Evolutionary conservation across 176 grass and related monocot genomes (phyloP).

Genomic region (Cenchrus purpureus): DNA sequence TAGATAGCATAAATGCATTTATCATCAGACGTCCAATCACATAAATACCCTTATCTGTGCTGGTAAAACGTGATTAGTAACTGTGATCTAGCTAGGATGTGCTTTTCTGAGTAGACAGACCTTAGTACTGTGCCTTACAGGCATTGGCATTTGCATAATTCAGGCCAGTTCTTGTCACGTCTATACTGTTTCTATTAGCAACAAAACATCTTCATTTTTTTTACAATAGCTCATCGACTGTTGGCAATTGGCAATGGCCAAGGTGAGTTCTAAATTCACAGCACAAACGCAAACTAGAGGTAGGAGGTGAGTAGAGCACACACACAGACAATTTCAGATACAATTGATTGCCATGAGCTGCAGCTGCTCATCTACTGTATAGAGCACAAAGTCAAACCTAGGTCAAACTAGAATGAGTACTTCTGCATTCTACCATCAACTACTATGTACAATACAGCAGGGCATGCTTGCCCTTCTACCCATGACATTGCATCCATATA

Average conservation of each 20-base stretch:
- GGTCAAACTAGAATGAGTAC: too few relatives aligned
- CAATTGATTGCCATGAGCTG: too few relatives aligned
- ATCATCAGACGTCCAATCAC: background rate
- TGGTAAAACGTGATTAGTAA: background rate
- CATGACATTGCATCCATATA: too few relatives aligned
- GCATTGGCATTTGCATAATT: background rate
- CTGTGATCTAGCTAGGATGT: background rate
- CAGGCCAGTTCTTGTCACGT: background rate
- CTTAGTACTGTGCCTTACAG: background rate
- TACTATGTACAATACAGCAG: too few relatives aligned
- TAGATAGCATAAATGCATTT: background rate
- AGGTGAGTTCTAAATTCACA: too few relatives aligned
- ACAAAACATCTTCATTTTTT: background rate
- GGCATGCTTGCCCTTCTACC: too few relatives aligned
- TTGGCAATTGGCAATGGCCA: background rate
- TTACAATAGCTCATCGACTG: background rate
- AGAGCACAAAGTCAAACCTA: too few relatives aligned
- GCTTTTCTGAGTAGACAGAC: background rate
- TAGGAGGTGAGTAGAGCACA: too few relatives aligned
- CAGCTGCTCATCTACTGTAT: too few relatives aligned
- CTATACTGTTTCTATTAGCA: background rate
- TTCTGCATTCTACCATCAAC: too few relatives aligned
- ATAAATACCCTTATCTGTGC: background rate
- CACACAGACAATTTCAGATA: too few relatives aligned
- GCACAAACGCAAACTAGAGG: too few relatives aligned